Base-by-base conservation (phyloP, 805 yeast species). In the Lachancea nothofagi region DNA sequence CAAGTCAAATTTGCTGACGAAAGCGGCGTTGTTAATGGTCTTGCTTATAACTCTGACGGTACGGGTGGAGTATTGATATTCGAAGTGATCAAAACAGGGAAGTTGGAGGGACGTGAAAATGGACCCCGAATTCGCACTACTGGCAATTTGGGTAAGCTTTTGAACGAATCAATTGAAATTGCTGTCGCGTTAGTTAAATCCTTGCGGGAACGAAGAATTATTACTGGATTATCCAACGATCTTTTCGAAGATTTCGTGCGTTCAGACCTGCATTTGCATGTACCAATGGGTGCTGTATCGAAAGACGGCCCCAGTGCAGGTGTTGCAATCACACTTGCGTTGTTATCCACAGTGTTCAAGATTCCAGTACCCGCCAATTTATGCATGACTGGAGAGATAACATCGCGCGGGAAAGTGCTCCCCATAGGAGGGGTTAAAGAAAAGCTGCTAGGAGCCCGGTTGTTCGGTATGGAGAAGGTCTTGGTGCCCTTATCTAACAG, bases 371-470 rank as follows among this genome's bases (percentile, higher is more conserved):
- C 67, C 18, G 43, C 60, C 10, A 64, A 67, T 36, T 65, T 82
- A 36, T 94, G 94, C 36, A 82, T 85, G 93, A 85, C 95, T 1
- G 95, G 95, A 5, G 95, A 84, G 58, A 79, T 84, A 44, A 83
- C 93, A 0, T 68, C 85, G 3, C 65, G 90, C 30, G 95, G 95
- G 5, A 69, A 80, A 48, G 82, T 85, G 0, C 65, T 85, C 32
- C 89, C 89, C 6, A 84, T 85, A 48, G 95, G 95, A 4, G 95
- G 95, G 0, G 69, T 84, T 20, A 74, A 79, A 39, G 95, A 84
- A 60, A 83, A 83, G 59, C 63, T 83, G 28, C 66, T 82, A 15
- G 93, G 93, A 2, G 93, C 93, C 0, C 88, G 84, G 51, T 67
- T 83, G 47, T 78, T 82, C 27, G 81, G 80, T 1, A 70, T 80